phyloP scores from a whole-genome alignment of 2,329 filamentous ascomycete species.

The Claviceps sp. region DNA sequence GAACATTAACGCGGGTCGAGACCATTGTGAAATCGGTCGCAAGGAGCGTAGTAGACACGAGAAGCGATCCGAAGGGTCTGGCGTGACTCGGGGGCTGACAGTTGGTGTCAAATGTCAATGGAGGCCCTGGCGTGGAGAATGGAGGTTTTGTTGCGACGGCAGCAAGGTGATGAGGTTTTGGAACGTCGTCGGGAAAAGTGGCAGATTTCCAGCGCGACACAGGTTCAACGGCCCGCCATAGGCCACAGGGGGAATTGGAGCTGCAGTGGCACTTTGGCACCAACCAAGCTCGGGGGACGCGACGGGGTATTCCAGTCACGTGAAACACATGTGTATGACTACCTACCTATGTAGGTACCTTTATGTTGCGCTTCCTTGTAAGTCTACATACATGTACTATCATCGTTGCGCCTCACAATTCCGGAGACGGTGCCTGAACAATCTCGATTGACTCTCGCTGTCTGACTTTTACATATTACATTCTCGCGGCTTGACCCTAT shows the following conservation, averaged over 20 bases:
- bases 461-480: not conserved
- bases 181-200: constrained; percentile 32
- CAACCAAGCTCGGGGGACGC: not conserved
- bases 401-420: not conserved
- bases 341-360: too few relatives aligned
- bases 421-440: not conserved
- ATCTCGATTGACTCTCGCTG: not conserved
- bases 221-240: constrained; percentile 5
- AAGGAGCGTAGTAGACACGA: constrained; percentile 27
- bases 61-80: constrained; percentile 22
- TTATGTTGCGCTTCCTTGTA: too few relatives aligned
- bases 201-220: constrained; percentile 25
- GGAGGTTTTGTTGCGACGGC: constrained; percentile 25
- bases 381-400: not conserved
- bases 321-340: not conserved
- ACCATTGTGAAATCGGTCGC: constrained; percentile 41
- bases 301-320: not conserved
- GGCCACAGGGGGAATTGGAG: constrained; percentile 1
- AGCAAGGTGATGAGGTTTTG: constrained; percentile 26
- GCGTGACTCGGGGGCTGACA: constrained; percentile 22
- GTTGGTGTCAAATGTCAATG: constrained; percentile 34
- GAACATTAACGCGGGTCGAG: constrained; percentile 56
- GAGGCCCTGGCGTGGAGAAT: constrained; percentile 25
- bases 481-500: not conserved
- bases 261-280: not conserved